These are phyloP conservation scores for Aspergillus intermedius DNA, from an alignment of 2,329 filamentous ascomycete genomes.

Conservation along the genomic window DNA sequence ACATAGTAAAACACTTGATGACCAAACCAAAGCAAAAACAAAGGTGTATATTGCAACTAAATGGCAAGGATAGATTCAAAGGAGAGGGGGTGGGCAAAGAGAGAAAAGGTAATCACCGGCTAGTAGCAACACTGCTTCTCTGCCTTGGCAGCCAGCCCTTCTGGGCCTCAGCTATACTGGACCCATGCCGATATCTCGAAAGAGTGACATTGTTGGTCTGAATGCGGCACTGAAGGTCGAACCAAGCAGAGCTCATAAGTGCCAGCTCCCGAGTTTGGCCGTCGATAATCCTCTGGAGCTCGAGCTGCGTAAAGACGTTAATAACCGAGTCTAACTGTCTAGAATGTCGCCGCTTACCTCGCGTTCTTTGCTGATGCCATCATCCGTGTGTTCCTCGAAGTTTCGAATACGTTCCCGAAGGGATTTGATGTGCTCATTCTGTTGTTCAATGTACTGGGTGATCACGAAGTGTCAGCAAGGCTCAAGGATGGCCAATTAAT, in stretches of 20 bases:
- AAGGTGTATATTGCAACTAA: background rate
- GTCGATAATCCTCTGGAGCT: constrained; percentile 36
- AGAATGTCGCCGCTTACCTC: constrained; percentile 25
- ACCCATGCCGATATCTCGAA: constrained; percentile 34
- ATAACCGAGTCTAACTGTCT: constrained; percentile 1
- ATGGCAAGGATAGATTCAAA: background rate
- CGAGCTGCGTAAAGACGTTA: constrained; percentile 25
- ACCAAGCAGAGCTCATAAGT: constrained; percentile 43
- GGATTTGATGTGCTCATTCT: constrained; percentile 38
- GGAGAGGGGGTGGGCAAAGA: background rate
- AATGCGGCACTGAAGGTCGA: constrained; percentile 40
- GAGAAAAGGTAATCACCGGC: constrained; percentile 1
- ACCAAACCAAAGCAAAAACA: background rate
- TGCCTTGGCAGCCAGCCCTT: constrained; percentile 42
- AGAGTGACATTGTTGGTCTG: constrained; percentile 39
- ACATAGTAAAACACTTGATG: no score
- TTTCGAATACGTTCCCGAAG: constrained; percentile 36
- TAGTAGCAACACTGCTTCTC: constrained; percentile 35
- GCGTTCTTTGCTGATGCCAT: constrained; percentile 33
- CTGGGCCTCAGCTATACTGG: constrained; percentile 31
- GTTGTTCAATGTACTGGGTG: constrained; percentile 36
- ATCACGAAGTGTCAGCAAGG: constrained; percentile 8
- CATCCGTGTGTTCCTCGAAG: constrained; percentile 32
- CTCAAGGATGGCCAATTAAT: background rate
- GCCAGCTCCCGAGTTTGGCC: constrained; percentile 38